Evolutionary conservation across 2,329 filamentous ascomycete genomes (phyloP), one percentile per base, ranked within the genome.

Genomic region (Xylaria polymorpha): DNA sequence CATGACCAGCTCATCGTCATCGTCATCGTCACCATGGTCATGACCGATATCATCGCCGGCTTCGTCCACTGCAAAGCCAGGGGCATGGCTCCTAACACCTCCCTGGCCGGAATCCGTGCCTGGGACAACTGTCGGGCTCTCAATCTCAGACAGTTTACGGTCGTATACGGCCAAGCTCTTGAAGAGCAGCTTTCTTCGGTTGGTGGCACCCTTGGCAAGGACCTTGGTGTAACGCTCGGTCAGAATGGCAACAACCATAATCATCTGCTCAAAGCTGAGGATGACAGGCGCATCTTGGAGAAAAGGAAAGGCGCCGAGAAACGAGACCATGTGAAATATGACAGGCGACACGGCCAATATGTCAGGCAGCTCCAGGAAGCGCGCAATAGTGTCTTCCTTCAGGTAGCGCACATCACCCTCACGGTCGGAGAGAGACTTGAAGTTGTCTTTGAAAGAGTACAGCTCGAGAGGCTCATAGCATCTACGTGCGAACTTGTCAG

Each of bases 291-390:
- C 91, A 74, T 92, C 88, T 61, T 87, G 85, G 2, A 92, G 83
- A 72, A 93, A 93, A 0, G 92, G 92, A 68, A 94, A 94, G 0
- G 91, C 89, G 39, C 90, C 92, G 0, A 93, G 83, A 73, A 90
- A 92, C 4, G 89, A 90, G 2, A 90, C 79, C 85, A 93, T 91
- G 74, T 92, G 90, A 75, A 92, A 93, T 55, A 94, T 76, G 51
- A 94, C 85, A 1, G 90, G 86, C 4, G 90, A 91, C 8, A 87
- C 90, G 60, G 85, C 86, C 32, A 94, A 81, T 32, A 90, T 85
- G 76, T 93, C 91, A 3, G 92, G 92, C 22, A 94, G 85, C 79
- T 92, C 90, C 53, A 94, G 86, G 78, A 92, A 94, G 41, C 90
- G 87, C 68, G 89, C 87, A 72, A 94, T 81, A 12, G 91, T 93